Evolutionary conservation across 345 rosid genomes (phyloP).

Genomic region (Salix koriyanagi): DNA sequence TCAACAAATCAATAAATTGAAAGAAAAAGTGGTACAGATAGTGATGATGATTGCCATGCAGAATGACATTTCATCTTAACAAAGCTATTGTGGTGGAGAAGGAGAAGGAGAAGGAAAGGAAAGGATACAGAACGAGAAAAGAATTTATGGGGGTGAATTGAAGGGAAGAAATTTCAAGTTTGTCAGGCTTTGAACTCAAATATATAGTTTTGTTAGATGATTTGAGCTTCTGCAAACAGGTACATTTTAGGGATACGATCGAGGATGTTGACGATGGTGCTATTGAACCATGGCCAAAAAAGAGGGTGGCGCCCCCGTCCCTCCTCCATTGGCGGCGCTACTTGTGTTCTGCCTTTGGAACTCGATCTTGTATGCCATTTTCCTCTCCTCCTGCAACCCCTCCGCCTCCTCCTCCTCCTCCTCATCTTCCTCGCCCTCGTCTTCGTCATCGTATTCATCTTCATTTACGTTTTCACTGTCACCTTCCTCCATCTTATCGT

Average conservation of each 20-base stretch:
- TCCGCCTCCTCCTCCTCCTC: slow-evolving; percentile 40
- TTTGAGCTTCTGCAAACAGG: slow-evolving; percentile 39
- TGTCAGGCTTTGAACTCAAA: slow-evolving; percentile 13
- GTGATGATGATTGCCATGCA: background rate
- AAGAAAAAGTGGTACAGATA: background rate
- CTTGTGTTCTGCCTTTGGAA: slow-evolving; percentile 38
- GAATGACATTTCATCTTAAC: background rate
- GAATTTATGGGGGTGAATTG: background rate
- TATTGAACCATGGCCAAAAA: slow-evolving; percentile 62
- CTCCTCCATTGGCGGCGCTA: slow-evolving; percentile 47
- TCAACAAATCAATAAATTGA: slow-evolving; percentile 43
- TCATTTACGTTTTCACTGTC: slow-evolving; percentile 33
- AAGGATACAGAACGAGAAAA: background rate
- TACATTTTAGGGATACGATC: slow-evolving; percentile 13
- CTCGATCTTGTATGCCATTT: slow-evolving; percentile 53
- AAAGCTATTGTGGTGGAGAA: background rate
- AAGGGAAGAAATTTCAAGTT: slow-evolving; percentile 8
- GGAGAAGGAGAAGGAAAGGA: slow-evolving; percentile 2
- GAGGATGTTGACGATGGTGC: background rate
- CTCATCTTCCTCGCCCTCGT: slow-evolving; percentile 35
- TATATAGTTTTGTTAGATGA: slow-evolving; percentile 11
- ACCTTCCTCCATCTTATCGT: slow-evolving; percentile 41
- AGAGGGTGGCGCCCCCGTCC: slow-evolving; percentile 44
- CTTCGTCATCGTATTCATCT: slow-evolving; percentile 8
- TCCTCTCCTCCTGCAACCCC: slow-evolving; percentile 43